These are phyloP conservation scores for Xylariaceae sp. DNA, from an alignment of 2,329 filamentous ascomycete species.

Conservation along the genomic window DNA sequence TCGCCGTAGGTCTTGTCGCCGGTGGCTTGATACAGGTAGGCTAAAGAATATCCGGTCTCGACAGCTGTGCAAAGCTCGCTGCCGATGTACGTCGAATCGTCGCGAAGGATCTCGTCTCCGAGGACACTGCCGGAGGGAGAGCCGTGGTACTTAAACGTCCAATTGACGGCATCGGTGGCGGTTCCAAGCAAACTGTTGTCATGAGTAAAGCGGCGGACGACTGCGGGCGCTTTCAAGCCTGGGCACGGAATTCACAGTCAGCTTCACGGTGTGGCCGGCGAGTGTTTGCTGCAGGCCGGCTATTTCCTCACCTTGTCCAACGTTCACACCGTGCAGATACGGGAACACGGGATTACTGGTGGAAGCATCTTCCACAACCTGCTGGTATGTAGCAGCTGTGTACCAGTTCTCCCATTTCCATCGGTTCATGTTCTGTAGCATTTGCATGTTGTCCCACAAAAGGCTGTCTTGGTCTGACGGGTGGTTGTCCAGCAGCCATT, in stretches of 20 bases:
- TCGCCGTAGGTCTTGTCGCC: slow-evolving; percentile 44
- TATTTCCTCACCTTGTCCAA: slow-evolving; percentile 32
- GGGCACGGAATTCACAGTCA: not conserved
- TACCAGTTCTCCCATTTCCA: slow-evolving; percentile 38
- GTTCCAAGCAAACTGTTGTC: slow-evolving; percentile 37
- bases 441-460: slow-evolving; percentile 27
- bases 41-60: slow-evolving; percentile 47
- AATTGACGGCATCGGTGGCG: slow-evolving; percentile 38
- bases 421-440: slow-evolving; percentile 18
- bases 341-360: slow-evolving; percentile 33
- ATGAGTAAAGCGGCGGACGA: slow-evolving; percentile 39
- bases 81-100: slow-evolving; percentile 37
- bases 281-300: not conserved
- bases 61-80: slow-evolving; percentile 48
- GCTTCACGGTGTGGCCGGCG: not conserved
- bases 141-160: slow-evolving; percentile 44
- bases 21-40: slow-evolving; percentile 45
- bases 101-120: slow-evolving; percentile 44
- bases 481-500: slow-evolving; percentile 29
- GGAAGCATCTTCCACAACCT: slow-evolving; percentile 20
- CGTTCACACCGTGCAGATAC: slow-evolving; percentile 43
- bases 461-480: slow-evolving; percentile 16
- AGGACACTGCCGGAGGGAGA: slow-evolving; percentile 43
- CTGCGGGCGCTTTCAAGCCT: slow-evolving; percentile 39
- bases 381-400: slow-evolving; percentile 30